phyloP scores from a whole-genome alignment of 495 filamentous ascomycete species.

The Neurospora sp. region DNA sequence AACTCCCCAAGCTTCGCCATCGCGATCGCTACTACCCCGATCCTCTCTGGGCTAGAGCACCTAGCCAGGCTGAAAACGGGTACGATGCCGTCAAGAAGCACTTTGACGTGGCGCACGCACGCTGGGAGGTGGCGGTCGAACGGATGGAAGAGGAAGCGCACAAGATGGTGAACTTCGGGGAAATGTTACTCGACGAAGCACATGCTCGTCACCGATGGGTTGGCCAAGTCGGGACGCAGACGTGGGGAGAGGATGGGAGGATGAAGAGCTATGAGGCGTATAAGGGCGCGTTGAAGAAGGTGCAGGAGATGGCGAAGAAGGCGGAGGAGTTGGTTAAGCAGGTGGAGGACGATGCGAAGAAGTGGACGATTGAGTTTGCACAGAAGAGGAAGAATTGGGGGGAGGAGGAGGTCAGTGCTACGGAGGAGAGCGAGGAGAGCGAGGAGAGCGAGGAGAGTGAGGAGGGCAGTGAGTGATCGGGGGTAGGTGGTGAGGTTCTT shows the following conservation, averaged over 20 bases:
- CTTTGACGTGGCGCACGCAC: background rate
- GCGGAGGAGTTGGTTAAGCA: background rate
- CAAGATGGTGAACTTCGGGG: background rate
- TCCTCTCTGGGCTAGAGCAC: background rate
- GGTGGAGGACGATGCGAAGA: background rate
- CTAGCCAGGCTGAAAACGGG: background rate
- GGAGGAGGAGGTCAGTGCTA: background rate
- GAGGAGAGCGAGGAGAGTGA: background rate
- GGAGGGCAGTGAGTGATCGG: background rate
- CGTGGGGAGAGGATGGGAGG: background rate
- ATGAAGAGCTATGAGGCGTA: background rate
- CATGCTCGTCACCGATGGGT: background rate
- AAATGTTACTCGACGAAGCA: fast-evolving
- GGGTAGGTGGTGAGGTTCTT: background rate
- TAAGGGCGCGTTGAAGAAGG: background rate
- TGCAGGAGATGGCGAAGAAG: background rate
- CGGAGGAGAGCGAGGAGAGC: background rate
- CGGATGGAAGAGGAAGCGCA: no score
- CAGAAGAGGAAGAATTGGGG: background rate
- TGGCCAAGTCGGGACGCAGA: background rate
- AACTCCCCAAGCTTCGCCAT: no score
- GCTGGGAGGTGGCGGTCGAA: background rate
- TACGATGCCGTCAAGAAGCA: background rate
- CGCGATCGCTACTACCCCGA: no score
- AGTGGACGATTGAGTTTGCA: background rate